Evolutionary conservation across 2,329 filamentous ascomycete genomes (phyloP).

Genomic region (Exophiala sp.): DNA sequence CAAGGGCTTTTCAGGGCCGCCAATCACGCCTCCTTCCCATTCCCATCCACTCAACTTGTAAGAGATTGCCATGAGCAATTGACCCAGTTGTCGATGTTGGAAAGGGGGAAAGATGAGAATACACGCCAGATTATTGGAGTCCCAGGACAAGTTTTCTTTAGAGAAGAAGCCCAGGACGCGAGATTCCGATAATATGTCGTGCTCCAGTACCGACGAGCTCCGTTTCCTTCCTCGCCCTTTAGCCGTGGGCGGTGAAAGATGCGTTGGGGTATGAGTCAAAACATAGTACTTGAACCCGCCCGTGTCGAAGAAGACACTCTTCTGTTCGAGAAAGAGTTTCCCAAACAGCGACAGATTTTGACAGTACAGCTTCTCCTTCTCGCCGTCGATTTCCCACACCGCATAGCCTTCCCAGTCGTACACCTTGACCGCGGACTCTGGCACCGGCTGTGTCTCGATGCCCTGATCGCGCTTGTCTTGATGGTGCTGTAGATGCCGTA

Average conservation of each 20-base stretch:
- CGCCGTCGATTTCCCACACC: slow-evolving; percentile 89
- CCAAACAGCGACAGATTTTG: slow-evolving; percentile 95
- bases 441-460: slow-evolving; percentile 24
- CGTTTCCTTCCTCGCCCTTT: slow-evolving; percentile 24
- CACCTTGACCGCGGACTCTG: slow-evolving; percentile 63
- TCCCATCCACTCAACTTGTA: slow-evolving; percentile 87
- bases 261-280: slow-evolving; percentile 60
- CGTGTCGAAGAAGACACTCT: slow-evolving; percentile 97
- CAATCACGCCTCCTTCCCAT: slow-evolving; percentile 58
- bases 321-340: slow-evolving; percentile 96
- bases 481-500: slow-evolving; percentile 47
- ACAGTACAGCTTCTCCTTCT: slow-evolving; percentile 79
- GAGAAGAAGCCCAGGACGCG: slow-evolving; percentile 94
- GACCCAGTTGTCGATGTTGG: slow-evolving; percentile 82
- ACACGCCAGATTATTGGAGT: slow-evolving; percentile 95
- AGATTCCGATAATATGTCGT: slow-evolving; percentile 31
- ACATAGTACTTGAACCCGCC: slow-evolving; percentile 91
- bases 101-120: slow-evolving; percentile 94
- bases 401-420: slow-evolving; percentile 76
- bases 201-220: slow-evolving; percentile 22
- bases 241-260: slow-evolving; percentile 3
- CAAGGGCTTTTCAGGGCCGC: slow-evolving; percentile 89
- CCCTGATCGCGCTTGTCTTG: slow-evolving; percentile 30
- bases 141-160: slow-evolving; percentile 98
- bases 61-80: slow-evolving; percentile 83